phyloP scores from a whole-genome alignment of 2,329 filamentous ascomycete species.

The Fusarium lyarnte region DNA sequence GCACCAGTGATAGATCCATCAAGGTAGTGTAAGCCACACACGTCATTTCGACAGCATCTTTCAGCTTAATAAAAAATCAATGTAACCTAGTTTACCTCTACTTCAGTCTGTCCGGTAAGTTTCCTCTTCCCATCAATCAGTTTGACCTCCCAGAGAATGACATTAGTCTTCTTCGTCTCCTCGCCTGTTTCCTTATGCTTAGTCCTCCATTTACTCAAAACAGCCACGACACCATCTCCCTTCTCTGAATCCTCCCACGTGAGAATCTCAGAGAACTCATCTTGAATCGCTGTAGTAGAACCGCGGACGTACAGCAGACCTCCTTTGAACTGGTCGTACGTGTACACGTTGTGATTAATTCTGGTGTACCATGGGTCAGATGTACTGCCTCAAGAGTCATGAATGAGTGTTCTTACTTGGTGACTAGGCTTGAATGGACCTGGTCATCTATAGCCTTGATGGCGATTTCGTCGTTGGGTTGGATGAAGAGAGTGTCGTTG shows the following conservation, averaged over 20 bases:
- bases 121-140: not conserved
- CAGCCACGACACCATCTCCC: fast-evolving
- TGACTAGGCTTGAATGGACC: not conserved
- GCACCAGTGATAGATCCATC: fast-evolving
- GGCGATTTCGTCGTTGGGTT: not conserved
- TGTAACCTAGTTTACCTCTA: not conserved
- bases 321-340: not conserved
- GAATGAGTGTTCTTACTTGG: not conserved
- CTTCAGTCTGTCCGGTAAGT: not conserved
- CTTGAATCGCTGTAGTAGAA: not conserved
- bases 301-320: not conserved
- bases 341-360: not conserved
- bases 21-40: fast-evolving
- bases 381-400: fast-evolving
- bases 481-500: not conserved
- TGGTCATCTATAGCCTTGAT: not conserved
- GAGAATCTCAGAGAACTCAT: not conserved
- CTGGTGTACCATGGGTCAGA: fast-evolving
- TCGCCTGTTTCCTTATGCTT: not conserved
- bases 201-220: not conserved
- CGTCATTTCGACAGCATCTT: fast-evolving
- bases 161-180: not conserved
- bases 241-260: not conserved
- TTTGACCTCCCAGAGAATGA: not conserved
- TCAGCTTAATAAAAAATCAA: fast-evolving